These are phyloP conservation scores for Cephaloascus fragrans DNA, from an alignment of 805 yeast species.

Conservation along the genomic window DNA sequence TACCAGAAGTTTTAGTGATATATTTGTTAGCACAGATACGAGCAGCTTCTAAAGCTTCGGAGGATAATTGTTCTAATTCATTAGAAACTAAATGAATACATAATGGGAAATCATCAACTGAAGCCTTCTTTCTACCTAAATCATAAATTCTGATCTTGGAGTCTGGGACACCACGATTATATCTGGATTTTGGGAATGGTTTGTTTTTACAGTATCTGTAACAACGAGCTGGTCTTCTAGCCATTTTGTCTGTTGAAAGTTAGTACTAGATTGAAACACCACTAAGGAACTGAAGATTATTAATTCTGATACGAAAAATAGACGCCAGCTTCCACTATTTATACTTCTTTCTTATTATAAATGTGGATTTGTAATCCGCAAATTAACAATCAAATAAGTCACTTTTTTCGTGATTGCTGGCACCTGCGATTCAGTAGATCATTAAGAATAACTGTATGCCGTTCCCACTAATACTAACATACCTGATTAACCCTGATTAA, in stretches of 20 bases:
- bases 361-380: no score
- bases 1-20: constrained; percentile 95
- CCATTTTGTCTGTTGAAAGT: constrained; percentile 78
- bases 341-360: background rate
- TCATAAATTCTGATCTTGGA: constrained; percentile 98
- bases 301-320: no score
- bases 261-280: no score
- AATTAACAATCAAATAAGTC: no score
- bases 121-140: constrained; percentile 99
- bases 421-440: no score
- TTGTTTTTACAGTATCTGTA: constrained; percentile 99
- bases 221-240: constrained; percentile 99
- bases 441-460: no score
- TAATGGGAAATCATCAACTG: constrained; percentile 98
- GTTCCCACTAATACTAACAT: no score
- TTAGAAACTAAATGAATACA: constrained; percentile 99
- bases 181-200: constrained; percentile 99
- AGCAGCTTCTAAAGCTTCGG: constrained; percentile 99
- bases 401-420: no score
- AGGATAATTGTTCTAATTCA: constrained; percentile 98
- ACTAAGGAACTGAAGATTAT: no score
- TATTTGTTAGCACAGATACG: constrained; percentile 99
- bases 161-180: constrained; percentile 99
- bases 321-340: background rate
- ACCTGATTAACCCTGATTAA: no score